Percentiles rank a stretch among this genome's conserved stretches.
Evolutionary conservation across 805 yeast genomes (phyloP).

Genomic region (Ogataea neopini): DNA sequence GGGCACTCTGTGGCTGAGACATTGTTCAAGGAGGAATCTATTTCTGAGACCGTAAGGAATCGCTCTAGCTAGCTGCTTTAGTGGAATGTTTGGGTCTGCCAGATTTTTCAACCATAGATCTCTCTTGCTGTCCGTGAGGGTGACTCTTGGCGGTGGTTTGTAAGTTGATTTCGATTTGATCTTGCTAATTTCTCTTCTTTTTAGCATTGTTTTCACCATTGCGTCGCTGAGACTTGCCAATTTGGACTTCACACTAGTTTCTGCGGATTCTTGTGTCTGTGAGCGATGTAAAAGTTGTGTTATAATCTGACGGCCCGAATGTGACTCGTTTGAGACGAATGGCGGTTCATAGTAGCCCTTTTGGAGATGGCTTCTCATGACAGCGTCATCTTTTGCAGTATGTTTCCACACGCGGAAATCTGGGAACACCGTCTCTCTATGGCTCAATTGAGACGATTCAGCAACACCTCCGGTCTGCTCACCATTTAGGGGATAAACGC

Average conservation of each 20-base stretch:
- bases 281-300: conserved; percentile 35
- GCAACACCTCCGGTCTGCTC: conserved; percentile 14
- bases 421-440: conserved; percentile 47
- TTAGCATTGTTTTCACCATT: conserved; percentile 48
- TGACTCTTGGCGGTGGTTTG: conserved; percentile 86
- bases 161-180: conserved; percentile 54
- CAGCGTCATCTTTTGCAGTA: conserved; percentile 50
- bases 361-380: conserved; percentile 57
- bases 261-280: conserved; percentile 16
- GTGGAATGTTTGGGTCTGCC: conserved; percentile 64
- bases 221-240: conserved; percentile 48
- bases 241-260: conserved; percentile 21
- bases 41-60: conserved; percentile 90
- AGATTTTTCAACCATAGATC: conserved; percentile 86
- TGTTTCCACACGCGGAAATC: conserved; percentile 76
- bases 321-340: conserved; percentile 62
- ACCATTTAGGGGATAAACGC: conserved; percentile 35
- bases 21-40: conserved; percentile 68
- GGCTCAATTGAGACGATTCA: background rate
- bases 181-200: conserved; percentile 46
- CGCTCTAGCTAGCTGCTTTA: conserved; percentile 68
- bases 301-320: conserved; percentile 64
- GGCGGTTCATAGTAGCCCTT: conserved; percentile 73
- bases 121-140: conserved; percentile 81
- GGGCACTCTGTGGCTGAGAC: conserved; percentile 69